A percentile compares a stretch with the other conserved stretches of the same genome.
Evolutionary conservation across 805 yeast species (phyloP).

Genomic region (Candida maltosa): DNA sequence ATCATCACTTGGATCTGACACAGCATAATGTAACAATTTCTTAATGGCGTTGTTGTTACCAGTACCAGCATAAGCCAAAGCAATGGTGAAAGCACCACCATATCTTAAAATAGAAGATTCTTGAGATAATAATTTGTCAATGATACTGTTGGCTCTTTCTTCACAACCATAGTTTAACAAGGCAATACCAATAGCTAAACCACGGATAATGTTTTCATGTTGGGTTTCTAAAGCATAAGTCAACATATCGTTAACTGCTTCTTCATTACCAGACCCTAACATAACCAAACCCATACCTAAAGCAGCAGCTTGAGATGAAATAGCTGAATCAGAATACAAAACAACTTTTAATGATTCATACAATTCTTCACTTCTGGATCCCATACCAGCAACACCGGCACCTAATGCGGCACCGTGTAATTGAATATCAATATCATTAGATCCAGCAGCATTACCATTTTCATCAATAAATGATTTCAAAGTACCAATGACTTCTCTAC

Average conservation of each 20-base stretch:
- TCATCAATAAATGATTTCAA: slow-evolving; percentile 70
- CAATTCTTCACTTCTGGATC: slow-evolving; percentile 66
- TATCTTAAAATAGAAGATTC: slow-evolving; percentile 86
- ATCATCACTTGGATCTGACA: slow-evolving; percentile 92
- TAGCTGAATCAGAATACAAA: slow-evolving; percentile 84
- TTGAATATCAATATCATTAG: slow-evolving; percentile 72
- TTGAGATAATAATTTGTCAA: slow-evolving; percentile 63
- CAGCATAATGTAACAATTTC: slow-evolving; percentile 86
- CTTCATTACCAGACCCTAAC: slow-evolving; percentile 83
- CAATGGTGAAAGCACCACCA: slow-evolving; percentile 94
- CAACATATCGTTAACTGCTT: slow-evolving; percentile 73
- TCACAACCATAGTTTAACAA: slow-evolving; percentile 83
- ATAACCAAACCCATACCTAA: slow-evolving; percentile 92
- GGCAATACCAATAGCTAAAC: slow-evolving; percentile 88
- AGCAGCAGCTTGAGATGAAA: slow-evolving; percentile 95
- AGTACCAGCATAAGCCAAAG: slow-evolving; percentile 95
- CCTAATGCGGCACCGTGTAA: slow-evolving; percentile 96
- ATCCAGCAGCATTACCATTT: slow-evolving; percentile 60
- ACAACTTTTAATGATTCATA: slow-evolving; percentile 83
- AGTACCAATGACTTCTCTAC: slow-evolving; percentile 79
- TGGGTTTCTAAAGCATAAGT: slow-evolving; percentile 92
- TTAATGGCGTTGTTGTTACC: slow-evolving; percentile 86
- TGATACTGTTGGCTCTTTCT: slow-evolving; percentile 68
- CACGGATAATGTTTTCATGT: slow-evolving; percentile 92
- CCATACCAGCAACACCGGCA: slow-evolving; percentile 96